phyloP scores from a whole-genome alignment of 305 asterid species.

The Fraxinus floribunda region DNA sequence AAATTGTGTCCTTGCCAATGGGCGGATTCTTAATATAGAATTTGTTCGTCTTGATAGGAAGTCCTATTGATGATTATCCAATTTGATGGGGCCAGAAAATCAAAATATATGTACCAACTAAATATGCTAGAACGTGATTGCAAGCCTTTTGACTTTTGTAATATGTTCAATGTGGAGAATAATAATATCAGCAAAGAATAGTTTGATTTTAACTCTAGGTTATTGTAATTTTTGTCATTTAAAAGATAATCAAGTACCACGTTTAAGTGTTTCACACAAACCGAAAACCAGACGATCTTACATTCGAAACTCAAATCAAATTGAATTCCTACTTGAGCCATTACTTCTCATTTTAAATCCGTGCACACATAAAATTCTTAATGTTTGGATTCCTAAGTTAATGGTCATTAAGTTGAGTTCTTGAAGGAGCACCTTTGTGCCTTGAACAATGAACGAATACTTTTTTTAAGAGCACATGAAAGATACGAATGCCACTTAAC shows the following conservation, averaged over 20 bases:
- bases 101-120: not conserved
- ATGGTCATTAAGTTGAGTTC: not conserved
- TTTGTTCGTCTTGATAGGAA: slow-evolving; percentile 19
- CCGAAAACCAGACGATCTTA: not conserved
- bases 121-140: not conserved
- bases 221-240: too few species aligned
- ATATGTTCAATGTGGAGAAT: not conserved
- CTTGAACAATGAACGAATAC: not conserved
- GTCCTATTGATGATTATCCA: not conserved
- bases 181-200: slow-evolving; percentile 14
- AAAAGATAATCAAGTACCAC: too few species aligned
- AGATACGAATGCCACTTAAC: not conserved
- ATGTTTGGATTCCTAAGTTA: too few species aligned
- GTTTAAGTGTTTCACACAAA: not conserved
- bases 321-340: too few species aligned
- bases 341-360: too few species aligned
- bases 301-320: not conserved
- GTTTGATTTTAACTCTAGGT: slow-evolving; percentile 18
- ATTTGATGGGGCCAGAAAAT: not conserved
- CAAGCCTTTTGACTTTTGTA: slow-evolving; percentile 2
- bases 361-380: too few species aligned
- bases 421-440: not conserved
- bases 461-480: not conserved
- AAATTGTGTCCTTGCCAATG: not conserved
- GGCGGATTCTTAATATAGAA: not conserved